These are phyloP conservation scores for Luffa acutangula DNA, from an alignment of 306 rosid species.

Conservation along the genomic window DNA sequence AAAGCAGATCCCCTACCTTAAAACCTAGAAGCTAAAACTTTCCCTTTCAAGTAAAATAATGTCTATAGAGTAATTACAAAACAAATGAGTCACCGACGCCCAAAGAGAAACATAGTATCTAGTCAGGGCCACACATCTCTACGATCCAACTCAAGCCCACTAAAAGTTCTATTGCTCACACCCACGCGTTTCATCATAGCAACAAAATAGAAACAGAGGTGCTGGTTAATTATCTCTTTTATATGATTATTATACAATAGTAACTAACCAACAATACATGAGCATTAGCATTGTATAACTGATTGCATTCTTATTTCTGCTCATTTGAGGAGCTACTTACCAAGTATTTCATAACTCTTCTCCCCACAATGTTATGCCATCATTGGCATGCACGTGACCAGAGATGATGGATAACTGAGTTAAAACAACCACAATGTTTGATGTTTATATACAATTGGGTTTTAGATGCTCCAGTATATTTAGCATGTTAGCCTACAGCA, in stretches of 20 bases:
- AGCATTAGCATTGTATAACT: neutral
- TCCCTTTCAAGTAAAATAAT: neutral
- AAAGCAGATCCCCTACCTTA: neutral
- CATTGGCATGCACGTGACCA: neutral
- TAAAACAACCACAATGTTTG: neutral
- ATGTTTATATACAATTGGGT: neutral
- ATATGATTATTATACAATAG: neutral
- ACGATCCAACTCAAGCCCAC: too few relatives aligned
- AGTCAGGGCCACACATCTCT: too few relatives aligned
- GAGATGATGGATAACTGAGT: too few relatives aligned
- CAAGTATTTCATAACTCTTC: neutral
- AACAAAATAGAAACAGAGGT: neutral
- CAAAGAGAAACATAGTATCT: too few relatives aligned
- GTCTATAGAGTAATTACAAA: too few relatives aligned
- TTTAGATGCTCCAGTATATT: too few relatives aligned
- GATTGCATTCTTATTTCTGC: neutral
- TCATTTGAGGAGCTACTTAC: neutral
- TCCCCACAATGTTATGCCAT: neutral
- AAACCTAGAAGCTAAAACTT: neutral
- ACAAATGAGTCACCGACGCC: too few relatives aligned
- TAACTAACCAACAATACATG: neutral
- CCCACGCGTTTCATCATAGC: neutral
- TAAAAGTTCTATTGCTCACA: too few relatives aligned
- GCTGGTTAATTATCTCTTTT: neutral
- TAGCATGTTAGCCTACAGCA: neutral